Evolutionary conservation across 306 rosid genomes (phyloP), one percentile per base, ranked within the genome.

Genomic region (Pterocarpus santalinus): DNA sequence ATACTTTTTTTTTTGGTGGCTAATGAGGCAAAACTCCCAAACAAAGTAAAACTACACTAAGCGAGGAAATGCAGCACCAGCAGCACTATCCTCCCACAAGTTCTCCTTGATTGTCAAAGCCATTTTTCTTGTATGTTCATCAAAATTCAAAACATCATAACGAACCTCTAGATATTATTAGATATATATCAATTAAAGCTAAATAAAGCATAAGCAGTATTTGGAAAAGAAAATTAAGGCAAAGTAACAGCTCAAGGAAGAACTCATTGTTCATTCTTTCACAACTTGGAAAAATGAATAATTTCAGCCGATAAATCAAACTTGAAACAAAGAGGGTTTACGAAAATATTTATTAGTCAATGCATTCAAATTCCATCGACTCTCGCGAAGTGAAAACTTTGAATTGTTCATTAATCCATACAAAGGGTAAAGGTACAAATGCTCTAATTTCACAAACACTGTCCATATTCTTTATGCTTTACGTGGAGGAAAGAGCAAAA

Each of bases 331-430:
- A 47, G 16, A 38, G 5, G 47, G 33, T 52, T 34, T 34, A 30
- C 33, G 1, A 34, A 71, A 1, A 2, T 55, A 8, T 17, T 8
- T 57, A 22, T 2, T 22, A 55, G 78, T 73, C 80, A 46, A 63
- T 12, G 60, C 63, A 47, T 16, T 46, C 13, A 46, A 44, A 62
- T 62, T 44, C 69, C 16, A 61, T 15, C 5, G 7, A 60, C 6
- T 60, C 9, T 58, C 65, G 36, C 0, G 47, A 49, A 10, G 3
- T 5, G 8, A 33, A n/a, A 33, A 34, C 64, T 65, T 63, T 34
- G 72, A 64, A 76, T 11, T 35, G 33, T 64, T 76, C 72, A 34
- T 8, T 49, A 11, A 47, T 47, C 15, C 78, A 11, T 39, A 16
- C n/a, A 13, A 47, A 28, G 57, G 57, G 58, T 43, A 58, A 57